Conservation (phyloP, 768 basidiomycete genomes). For the Dacryopinax primogenitus region DNA sequence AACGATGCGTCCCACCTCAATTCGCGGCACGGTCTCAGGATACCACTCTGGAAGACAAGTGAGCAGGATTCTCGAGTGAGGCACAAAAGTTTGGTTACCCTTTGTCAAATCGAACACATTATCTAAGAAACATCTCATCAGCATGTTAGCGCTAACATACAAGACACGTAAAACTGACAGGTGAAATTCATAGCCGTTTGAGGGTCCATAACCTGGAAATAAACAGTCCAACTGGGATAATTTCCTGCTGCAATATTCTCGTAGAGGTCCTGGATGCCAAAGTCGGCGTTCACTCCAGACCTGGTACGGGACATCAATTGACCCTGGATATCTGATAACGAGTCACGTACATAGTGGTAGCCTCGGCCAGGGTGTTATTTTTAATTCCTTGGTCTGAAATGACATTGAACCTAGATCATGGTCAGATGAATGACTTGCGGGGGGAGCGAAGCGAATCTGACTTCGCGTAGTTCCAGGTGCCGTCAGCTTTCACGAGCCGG, state of each 20-base stretch:
- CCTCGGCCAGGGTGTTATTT: not conserved
- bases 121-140: not conserved
- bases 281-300: slow-evolving; percentile 3
- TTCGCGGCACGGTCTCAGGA: not conserved
- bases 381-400: not conserved
- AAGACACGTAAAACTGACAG: not conserved
- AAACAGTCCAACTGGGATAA: not conserved
- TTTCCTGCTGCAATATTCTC: not conserved
- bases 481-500: not conserved
- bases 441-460: not conserved
- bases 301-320: not conserved
- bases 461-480: not conserved
- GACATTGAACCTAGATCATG: not conserved
- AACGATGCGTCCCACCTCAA: not conserved
- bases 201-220: slow-evolving; percentile 3
- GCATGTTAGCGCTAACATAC: not conserved
- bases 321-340: not conserved
- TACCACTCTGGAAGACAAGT: not conserved
- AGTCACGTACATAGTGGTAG: not conserved
- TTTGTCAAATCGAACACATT: not conserved
- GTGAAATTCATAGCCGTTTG: not conserved
- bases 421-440: not conserved
- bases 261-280: slow-evolving; percentile 1
- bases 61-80: not conserved
- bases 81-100: not conserved